These are phyloP conservation scores for Boletellus dicymbophilus DNA, from an alignment of 1,284 basidiomycete genomes.

Conservation along the genomic window DNA sequence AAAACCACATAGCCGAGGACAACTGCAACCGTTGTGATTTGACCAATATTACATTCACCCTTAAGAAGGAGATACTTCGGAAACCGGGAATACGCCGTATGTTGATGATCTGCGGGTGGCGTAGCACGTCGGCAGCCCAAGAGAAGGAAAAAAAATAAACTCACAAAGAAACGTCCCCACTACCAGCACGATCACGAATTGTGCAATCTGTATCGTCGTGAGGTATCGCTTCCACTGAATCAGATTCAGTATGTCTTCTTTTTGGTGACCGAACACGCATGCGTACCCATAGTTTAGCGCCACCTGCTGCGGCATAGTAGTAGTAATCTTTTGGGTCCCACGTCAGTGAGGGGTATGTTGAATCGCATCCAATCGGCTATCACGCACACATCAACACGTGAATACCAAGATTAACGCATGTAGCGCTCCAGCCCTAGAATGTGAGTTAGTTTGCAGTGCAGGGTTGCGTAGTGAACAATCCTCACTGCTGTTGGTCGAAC, in stretches of 20 bases:
- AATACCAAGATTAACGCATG: conserved; percentile 87
- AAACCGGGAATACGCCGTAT: too few species aligned
- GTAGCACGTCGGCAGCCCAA: too few species aligned
- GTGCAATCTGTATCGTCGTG: conserved; percentile 92
- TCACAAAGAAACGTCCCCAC: conserved; percentile 89
- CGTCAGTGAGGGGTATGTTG: too few species aligned
- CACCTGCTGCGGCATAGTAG: conserved; percentile 93
- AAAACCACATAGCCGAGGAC: too few species aligned
- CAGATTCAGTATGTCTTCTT: conserved; percentile 4
- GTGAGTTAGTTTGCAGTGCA: too few species aligned
- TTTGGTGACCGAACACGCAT: background rate
- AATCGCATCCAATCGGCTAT: too few species aligned
- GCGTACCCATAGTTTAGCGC: conserved; percentile 89
- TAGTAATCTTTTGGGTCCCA: conserved; percentile 75
- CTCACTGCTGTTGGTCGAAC: conserved; percentile 84
- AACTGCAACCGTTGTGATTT: too few species aligned
- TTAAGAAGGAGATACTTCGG: too few species aligned
- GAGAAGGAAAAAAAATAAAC: too few species aligned
- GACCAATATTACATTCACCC: too few species aligned
- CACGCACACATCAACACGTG: conserved; percentile 98
- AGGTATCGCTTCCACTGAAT: conserved; percentile 93
- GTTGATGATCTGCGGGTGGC: too few species aligned
- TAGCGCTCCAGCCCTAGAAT: conserved; percentile 89
- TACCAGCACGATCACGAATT: conserved; percentile 89
- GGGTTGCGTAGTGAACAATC: conserved; percentile 52